These are phyloP conservation scores for Cyphellophora europaea DNA, from an alignment of 2,329 filamentous ascomycete genomes.

Conservation along the genomic window DNA sequence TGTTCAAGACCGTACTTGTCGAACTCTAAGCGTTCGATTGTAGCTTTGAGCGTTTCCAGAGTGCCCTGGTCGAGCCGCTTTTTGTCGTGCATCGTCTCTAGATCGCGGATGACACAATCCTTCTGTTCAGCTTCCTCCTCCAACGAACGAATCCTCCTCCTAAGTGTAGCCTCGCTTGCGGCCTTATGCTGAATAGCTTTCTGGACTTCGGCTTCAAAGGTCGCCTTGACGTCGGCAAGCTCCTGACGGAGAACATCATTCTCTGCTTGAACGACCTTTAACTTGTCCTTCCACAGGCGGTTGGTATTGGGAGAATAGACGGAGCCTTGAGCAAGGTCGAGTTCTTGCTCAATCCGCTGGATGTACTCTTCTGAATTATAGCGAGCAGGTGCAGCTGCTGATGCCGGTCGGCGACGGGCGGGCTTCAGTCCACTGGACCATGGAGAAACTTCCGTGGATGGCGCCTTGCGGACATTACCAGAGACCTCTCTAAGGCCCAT, in stretches of 20 bases:
- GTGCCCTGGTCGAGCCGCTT: slow-evolving; percentile 14
- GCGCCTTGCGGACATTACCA: slow-evolving; percentile 16
- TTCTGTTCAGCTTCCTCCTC: slow-evolving; percentile 24
- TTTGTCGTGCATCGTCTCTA: slow-evolving; percentile 24
- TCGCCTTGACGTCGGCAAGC: slow-evolving; percentile 22
- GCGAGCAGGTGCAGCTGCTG: slow-evolving; percentile 20
- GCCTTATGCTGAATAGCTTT: slow-evolving; percentile 22
- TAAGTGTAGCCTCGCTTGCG: slow-evolving; percentile 22
- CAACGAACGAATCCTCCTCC: slow-evolving; percentile 22
- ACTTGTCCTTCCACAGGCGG: slow-evolving; percentile 18
- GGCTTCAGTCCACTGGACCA: slow-evolving; percentile 9
- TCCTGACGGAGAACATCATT: slow-evolving; percentile 24
- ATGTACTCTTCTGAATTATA: slow-evolving; percentile 37
- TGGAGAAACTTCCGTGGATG: slow-evolving; percentile 18
- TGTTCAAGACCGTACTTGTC: slow-evolving; percentile 22
- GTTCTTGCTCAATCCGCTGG: slow-evolving; percentile 38
- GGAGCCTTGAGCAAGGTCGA: slow-evolving; percentile 31
- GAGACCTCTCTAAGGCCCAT: slow-evolving; percentile 21
- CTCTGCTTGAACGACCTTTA: slow-evolving; percentile 22
- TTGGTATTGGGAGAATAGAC: slow-evolving; percentile 28
- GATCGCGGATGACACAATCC: slow-evolving; percentile 22
- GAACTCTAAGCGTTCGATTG: slow-evolving; percentile 23
- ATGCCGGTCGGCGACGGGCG: slow-evolving; percentile 9
- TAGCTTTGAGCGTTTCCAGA: slow-evolving; percentile 15
- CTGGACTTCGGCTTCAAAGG: slow-evolving; percentile 25